Conservation (phyloP, 495 filamentous ascomycete species). For the Beverwykella pulmonaria region DNA sequence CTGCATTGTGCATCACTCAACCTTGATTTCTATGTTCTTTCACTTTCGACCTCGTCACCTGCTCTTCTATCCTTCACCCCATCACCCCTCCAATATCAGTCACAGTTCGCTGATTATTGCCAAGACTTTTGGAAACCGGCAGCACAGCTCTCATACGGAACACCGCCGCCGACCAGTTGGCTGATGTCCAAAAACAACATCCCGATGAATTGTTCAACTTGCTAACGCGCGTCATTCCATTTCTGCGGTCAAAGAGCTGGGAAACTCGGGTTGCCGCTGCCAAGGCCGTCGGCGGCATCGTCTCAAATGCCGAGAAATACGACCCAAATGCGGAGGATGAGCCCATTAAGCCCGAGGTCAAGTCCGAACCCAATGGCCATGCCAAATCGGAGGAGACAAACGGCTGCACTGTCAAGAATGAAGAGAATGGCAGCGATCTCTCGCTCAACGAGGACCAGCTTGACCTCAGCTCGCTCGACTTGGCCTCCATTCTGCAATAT, state of each 20-base stretch:
- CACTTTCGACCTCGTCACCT: neutral
- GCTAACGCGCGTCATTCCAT: constrained; percentile 91
- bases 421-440: constrained; percentile 41
- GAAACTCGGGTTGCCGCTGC: constrained; percentile 90
- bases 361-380: constrained; percentile 28
- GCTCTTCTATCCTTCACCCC: neutral
- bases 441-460: constrained; percentile 61
- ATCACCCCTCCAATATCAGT: neutral
- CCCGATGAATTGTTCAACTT: constrained; percentile 97
- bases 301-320: constrained; percentile 82
- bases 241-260: constrained; percentile 90
- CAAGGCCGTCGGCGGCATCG: constrained; percentile 89
- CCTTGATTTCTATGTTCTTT: neutral
- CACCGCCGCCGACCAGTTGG: constrained; percentile 93
- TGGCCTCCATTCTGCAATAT: constrained; percentile 74
- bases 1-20: neutral
- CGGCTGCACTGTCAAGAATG: constrained; percentile 37
- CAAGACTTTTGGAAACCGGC: constrained; percentile 85
- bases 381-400: constrained; percentile 24
- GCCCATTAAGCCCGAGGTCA: constrained; percentile 40
- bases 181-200: constrained; percentile 95
- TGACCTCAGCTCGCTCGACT: constrained; percentile 72
- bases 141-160: constrained; percentile 93
- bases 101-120: constrained; percentile 10
- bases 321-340: constrained; percentile 78